Percentiles rank a stretch among this genome's conserved stretches.
Evolutionary conservation across 352 stramenopile species (phyloP).

Genomic region (Phytophthora meadii): DNA sequence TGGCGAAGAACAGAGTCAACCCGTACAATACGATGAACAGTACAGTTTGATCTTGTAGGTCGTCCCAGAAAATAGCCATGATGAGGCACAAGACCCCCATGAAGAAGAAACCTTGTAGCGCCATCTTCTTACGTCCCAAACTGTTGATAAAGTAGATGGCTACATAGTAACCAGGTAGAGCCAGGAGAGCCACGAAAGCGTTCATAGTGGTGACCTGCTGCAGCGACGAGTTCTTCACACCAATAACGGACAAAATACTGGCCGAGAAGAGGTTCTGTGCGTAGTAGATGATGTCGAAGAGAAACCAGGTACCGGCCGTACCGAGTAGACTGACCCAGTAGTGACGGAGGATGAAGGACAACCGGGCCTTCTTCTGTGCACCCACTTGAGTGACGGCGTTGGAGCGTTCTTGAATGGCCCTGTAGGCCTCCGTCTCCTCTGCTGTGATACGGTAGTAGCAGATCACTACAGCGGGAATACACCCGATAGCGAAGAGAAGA

Average conservation of each 20-base stretch:
- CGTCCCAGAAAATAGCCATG: slow-evolving; percentile 64
- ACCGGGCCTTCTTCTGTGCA: slow-evolving; percentile 18
- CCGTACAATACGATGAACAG: slow-evolving; percentile 78
- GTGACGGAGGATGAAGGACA: slow-evolving; percentile 53
- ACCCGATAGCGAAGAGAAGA: slow-evolving; percentile 57
- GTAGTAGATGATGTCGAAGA: slow-evolving; percentile 86
- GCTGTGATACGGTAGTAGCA: slow-evolving; percentile 63
- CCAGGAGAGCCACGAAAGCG: slow-evolving; percentile 60
- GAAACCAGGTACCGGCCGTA: slow-evolving; percentile 79
- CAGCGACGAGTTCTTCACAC: slow-evolving; percentile 49
- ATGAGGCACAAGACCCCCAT: slow-evolving; percentile 69
- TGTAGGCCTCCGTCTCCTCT: slow-evolving; percentile 61
- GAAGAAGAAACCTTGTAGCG: slow-evolving; percentile 73
- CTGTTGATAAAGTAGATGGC: slow-evolving; percentile 73
- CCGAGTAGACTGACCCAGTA: slow-evolving; percentile 59
- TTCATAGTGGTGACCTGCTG: slow-evolving; percentile 59
- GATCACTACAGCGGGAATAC: slow-evolving; percentile 54
- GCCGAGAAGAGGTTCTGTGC: slow-evolving; percentile 78
- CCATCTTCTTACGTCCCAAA: slow-evolving; percentile 69
- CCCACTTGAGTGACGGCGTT: background rate
- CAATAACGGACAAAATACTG: slow-evolving; percentile 62
- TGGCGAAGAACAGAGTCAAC: slow-evolving; percentile 80
- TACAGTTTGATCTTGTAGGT: slow-evolving; percentile 51
- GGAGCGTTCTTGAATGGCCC: slow-evolving; percentile 21
- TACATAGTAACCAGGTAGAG: slow-evolving; percentile 83